Evolutionary conservation across 352 stramenopile species (phyloP), one percentile per base, ranked within the genome.

Genomic region (Phytophthora idaei): DNA sequence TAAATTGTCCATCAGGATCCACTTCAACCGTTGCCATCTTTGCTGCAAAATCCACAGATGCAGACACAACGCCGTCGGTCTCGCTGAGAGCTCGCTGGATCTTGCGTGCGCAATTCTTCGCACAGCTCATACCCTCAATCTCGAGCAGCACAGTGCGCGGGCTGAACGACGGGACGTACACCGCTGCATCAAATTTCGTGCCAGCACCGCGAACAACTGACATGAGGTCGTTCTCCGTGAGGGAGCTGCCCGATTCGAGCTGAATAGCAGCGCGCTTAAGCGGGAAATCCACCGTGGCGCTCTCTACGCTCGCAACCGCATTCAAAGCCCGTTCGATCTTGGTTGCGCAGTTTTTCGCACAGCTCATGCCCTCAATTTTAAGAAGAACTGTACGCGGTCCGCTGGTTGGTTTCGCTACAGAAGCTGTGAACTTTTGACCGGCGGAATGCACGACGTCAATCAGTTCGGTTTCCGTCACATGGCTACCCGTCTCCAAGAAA

Each of bases 301-400:
- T 83, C 48, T 90, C 60, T 27, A 96, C 83, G 5, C 80, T 80
- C 5, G 75, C 14, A 1, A 81, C 67, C 4, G 73, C 62, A 41
- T 70, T 70, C 31, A 96, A 74, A 6, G 83, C 80, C 1, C 63
- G 75, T 54, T 94, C 69, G 1, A 96, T 78, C 54, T 94, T 96
- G 5, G 67, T 73, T 15, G 84, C 87, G 28, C 89, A 94, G 42
- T 92, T 93, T 57, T 91, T 93, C 14, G 81, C 81, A 53, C 86
- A 94, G 47, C 78, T 92, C 89, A 96, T 94, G 17, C 87, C 89
- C 4, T 80, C 73, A 14, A 96, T 66, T 17, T 79, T 57, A 11
- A 96, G 63, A 15, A 81, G 44, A 47, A 94, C 74, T 4, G 73
- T 85, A 17, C 79, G 82, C 14, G 81, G 75, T 17, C 76, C 71